These are phyloP conservation scores for Salicornia ramosissima DNA, from an alignment of 148 eudicot genomes.

Conservation along the genomic window DNA sequence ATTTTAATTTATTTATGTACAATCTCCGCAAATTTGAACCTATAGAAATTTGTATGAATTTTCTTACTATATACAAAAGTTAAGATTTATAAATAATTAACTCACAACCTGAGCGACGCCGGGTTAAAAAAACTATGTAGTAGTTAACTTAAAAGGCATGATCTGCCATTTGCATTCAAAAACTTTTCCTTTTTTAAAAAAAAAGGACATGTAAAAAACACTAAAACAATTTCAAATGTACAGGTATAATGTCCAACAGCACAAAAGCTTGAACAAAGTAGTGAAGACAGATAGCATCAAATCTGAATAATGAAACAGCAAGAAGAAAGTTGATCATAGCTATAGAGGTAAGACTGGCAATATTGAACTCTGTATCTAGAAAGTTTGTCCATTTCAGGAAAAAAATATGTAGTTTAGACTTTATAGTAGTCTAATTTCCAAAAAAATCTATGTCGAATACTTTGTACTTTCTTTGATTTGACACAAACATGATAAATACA, in stretches of 20 bases:
- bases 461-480: background rate
- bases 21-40: too few relatives aligned
- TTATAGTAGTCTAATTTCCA: conserved; percentile 3
- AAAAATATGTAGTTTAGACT: background rate
- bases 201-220: too few relatives aligned
- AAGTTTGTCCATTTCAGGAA: background rate
- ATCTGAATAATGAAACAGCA: background rate
- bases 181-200: too few relatives aligned
- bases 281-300: conserved; percentile 1
- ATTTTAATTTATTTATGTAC: too few relatives aligned
- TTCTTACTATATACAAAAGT: too few relatives aligned
- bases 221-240: background rate
- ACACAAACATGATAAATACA: background rate
- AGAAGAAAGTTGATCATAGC: conserved; percentile 2
- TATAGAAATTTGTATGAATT: too few relatives aligned
- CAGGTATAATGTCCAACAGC: conserved; percentile 8
- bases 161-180: too few relatives aligned
- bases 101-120: too few relatives aligned
- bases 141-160: too few relatives aligned
- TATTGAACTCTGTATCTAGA: conserved; percentile 18
- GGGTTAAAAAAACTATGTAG: too few relatives aligned
- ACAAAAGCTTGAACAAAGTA: background rate
- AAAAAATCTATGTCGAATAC: background rate
- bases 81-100: too few relatives aligned
- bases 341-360: conserved; percentile 18